Evolutionary conservation across 2,329 filamentous ascomycete genomes (phyloP).

Genomic region (Fusarium abutilonis): DNA sequence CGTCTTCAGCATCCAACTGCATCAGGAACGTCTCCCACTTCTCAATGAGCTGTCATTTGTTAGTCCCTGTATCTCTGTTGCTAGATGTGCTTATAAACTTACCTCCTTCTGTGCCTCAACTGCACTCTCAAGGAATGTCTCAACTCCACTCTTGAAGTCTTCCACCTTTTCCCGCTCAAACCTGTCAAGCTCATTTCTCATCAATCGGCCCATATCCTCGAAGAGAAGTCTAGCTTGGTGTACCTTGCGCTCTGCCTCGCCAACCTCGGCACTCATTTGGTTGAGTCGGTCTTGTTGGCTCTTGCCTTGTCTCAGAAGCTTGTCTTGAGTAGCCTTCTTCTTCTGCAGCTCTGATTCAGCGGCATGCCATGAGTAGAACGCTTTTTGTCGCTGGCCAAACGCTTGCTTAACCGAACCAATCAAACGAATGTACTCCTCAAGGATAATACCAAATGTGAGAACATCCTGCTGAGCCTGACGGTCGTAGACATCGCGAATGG

Average conservation of each 20-base stretch:
- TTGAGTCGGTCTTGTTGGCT: conserved; percentile 95
- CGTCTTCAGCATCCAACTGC: conserved; percentile 93
- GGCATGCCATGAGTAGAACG: conserved; percentile 92
- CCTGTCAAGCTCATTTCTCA: conserved; percentile 89
- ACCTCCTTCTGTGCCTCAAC: conserved; percentile 99
- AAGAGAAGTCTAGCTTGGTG: conserved; percentile 91
- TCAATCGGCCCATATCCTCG: conserved; percentile 95
- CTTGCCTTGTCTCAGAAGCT: conserved; percentile 92
- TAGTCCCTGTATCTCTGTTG: conserved; percentile 15
- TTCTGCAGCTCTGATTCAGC: conserved; percentile 93
- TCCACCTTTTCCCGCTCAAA: conserved; percentile 99
- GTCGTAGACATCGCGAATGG: conserved; percentile 94
- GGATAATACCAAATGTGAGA: conserved; percentile 93
- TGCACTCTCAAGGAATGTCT: conserved; percentile 96
- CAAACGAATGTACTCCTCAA: conserved; percentile 96
- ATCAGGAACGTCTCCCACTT: conserved; percentile 99
- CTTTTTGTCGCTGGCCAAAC: conserved; percentile 91
- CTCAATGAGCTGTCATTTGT: conserved; percentile 69
- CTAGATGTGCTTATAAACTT: conserved; percentile 46
- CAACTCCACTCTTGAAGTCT: conserved; percentile 97
- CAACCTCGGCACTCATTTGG: conserved; percentile 90
- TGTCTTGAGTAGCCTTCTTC: conserved; percentile 88
- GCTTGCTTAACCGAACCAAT: conserved; percentile 96
- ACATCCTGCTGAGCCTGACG: conserved; percentile 97
- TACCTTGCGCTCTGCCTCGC: conserved; percentile 92